phyloP scores from a whole-genome alignment of 352 stramenopile genomes.

The Lagenidium giganteum region DNA sequence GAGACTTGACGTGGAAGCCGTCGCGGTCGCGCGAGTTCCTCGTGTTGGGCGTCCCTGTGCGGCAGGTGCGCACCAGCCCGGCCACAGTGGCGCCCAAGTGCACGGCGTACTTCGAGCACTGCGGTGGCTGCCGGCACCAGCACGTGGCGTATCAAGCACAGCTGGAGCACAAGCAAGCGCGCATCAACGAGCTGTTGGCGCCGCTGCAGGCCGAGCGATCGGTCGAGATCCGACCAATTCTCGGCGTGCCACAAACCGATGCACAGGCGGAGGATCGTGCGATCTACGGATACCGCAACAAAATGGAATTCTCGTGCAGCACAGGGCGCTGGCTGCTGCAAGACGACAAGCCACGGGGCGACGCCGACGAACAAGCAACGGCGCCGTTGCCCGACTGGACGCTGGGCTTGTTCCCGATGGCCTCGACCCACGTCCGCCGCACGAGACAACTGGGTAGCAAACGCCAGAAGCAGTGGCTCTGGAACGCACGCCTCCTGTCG shows the following conservation, averaged over 20 bases:
- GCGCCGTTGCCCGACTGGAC: constrained; percentile 34
- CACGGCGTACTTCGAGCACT: constrained; percentile 54
- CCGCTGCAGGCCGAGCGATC: constrained; percentile 9
- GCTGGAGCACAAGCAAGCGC: constrained; percentile 55
- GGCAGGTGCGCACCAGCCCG: constrained; percentile 36
- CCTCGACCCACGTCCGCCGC: constrained; percentile 37
- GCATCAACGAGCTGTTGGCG: constrained; percentile 34
- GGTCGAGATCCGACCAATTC: constrained; percentile 34
- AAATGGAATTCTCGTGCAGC: constrained; percentile 83
- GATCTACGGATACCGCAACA: constrained; percentile 68
- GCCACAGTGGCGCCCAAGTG: constrained; percentile 35
- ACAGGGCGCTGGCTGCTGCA: constrained; percentile 62
- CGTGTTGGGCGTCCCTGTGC: too few species aligned
- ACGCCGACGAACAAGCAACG: background rate
- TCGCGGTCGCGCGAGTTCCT: too few species aligned
- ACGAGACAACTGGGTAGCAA: constrained; percentile 21
- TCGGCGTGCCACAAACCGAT: constrained; percentile 19
- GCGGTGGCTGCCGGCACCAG: constrained; percentile 68
- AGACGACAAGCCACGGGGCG: constrained; percentile 21
- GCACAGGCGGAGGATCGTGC: background rate
- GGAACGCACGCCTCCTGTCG: constrained; percentile 63
- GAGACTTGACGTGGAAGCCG: constrained; percentile 27
- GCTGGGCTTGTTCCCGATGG: constrained; percentile 63
- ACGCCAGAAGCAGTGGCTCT: constrained; percentile 26
- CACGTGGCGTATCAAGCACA: constrained; percentile 56